Base-by-base conservation (phyloP, 768 basidiomycete species). In the Leccinellum albellum region DNA sequence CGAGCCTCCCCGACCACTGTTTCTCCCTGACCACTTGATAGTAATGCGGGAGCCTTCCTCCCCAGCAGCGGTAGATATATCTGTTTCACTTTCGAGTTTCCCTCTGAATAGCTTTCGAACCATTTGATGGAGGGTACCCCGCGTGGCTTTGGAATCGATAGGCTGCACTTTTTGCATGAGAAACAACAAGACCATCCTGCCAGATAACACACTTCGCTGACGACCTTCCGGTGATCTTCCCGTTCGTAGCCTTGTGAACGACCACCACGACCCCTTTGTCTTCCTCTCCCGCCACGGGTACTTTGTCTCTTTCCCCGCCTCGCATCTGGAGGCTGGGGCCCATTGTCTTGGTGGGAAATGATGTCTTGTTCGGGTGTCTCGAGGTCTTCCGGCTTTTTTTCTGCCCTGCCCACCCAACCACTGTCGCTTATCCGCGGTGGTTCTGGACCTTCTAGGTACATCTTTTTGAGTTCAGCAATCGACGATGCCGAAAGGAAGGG, bases 61-160 rank as follows among this genome's bases (percentile, higher is more conserved):
- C 13, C 75, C 71, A 37, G 78, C 71, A 37, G 77, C 67, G 13
- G 70, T 60, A 42, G 78, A 76, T 20, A 75, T 73, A 61, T 89
- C 88, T 1, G 91, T 89, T 67, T 92, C 88, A 28, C 85, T 91
- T 53, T 95, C 89, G 51, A 98, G 79, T 64, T 89, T 90, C 28
- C 93, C 92, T 3, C 70, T 76, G 70, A 98, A 98, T 17, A 91
- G 70, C 61, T 87, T 84, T 56, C 97, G 84, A 50, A 99, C 77
- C 14, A 78, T 74, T 71, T 89, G 80, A 70, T 99, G 97, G 58
- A 98, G 80, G 3, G 83, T 82, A 2, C 91, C 92, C 26, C 97
- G 84, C 6, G 81, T 83, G 33, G 82, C 79, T 73, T 98, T 98
- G 7, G 86, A 87, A 23, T 78, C 69, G 48, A 99, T 95, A 10